Conservation (phyloP, 768 basidiomycete genomes). For the Rhodosporidiobolus sp. region DNA sequence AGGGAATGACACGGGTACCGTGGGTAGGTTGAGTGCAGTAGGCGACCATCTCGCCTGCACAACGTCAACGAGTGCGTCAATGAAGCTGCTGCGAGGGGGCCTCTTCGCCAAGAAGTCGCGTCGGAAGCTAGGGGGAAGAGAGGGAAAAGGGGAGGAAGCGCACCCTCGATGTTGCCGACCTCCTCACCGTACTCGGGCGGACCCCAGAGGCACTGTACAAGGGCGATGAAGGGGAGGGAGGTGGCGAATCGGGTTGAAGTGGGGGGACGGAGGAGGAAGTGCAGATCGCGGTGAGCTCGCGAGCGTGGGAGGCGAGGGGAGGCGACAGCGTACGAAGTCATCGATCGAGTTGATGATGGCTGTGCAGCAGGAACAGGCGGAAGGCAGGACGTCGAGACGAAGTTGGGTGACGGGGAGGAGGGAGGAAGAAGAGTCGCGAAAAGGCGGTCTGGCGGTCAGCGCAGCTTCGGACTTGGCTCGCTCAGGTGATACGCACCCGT, state of each 20-base stretch:
- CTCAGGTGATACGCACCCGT: too few species aligned
- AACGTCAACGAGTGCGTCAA: too few species aligned
- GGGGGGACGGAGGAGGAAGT: background rate
- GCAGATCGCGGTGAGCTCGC: background rate
- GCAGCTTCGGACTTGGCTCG: too few species aligned
- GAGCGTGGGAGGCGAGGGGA: too few species aligned
- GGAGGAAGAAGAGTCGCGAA: background rate
- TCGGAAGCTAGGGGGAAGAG: background rate
- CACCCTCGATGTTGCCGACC: conserved; percentile 42
- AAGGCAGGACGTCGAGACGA: background rate
- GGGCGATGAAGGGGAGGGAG: background rate
- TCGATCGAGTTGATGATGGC: conserved; percentile 45
- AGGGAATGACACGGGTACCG: conserved; percentile 72
- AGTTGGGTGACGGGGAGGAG: background rate
- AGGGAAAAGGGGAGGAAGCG: background rate
- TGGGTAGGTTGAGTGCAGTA: conserved; percentile 53
- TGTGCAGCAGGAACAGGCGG: conserved; percentile 31
- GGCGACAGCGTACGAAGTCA: conserved; percentile 35
- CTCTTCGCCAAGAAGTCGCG: background rate
- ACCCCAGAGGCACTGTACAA: conserved; percentile 21
- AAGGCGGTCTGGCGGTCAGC: too few species aligned
- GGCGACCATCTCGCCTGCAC: conserved; percentile 43
- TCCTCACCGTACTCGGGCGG: conserved; percentile 27
- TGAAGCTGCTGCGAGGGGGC: background rate
- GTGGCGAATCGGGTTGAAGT: background rate